Conservation (phyloP, 2,329 filamentous ascomycete genomes). For the Exophiala mesophila region DNA sequence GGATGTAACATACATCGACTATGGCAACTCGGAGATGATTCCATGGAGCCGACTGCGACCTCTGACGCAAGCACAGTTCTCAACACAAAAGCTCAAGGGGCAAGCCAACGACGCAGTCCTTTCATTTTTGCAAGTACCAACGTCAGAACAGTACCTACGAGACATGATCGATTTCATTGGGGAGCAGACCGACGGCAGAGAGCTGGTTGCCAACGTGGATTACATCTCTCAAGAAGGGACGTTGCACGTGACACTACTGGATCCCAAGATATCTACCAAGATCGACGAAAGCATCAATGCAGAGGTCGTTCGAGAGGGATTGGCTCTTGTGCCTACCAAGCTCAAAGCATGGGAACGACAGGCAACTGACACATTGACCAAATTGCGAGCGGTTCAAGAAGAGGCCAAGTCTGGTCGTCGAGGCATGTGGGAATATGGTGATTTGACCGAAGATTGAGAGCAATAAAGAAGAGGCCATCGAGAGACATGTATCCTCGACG, state of each 20-base stretch:
- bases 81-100: constrained; percentile 71
- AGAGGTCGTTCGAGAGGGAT: constrained; percentile 74
- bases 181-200: constrained; percentile 67
- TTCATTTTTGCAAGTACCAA: constrained; percentile 84
- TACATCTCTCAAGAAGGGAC: constrained; percentile 74
- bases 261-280: constrained; percentile 60
- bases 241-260: constrained; percentile 82
- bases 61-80: constrained; percentile 75
- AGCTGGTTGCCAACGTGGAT: constrained; percentile 88
- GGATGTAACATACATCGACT: constrained; percentile 92
- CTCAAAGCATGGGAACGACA: constrained; percentile 85
- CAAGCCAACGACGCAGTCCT: constrained; percentile 85
- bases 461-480: too few species aligned
- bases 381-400: constrained; percentile 67
- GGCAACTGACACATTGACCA: constrained; percentile 65
- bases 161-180: constrained; percentile 74
- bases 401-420: constrained; percentile 73
- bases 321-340: constrained; percentile 89
- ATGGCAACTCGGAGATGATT: constrained; percentile 86
- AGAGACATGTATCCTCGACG: too few species aligned
- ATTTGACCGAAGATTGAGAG: constrained; percentile 80
- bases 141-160: constrained; percentile 71
- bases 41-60: constrained; percentile 79
- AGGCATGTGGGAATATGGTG: constrained; percentile 98
- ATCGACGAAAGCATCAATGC: constrained; percentile 81